Conservation (phyloP, 2,329 filamentous ascomycete genomes). For the Botrytis squamosa region DNA sequence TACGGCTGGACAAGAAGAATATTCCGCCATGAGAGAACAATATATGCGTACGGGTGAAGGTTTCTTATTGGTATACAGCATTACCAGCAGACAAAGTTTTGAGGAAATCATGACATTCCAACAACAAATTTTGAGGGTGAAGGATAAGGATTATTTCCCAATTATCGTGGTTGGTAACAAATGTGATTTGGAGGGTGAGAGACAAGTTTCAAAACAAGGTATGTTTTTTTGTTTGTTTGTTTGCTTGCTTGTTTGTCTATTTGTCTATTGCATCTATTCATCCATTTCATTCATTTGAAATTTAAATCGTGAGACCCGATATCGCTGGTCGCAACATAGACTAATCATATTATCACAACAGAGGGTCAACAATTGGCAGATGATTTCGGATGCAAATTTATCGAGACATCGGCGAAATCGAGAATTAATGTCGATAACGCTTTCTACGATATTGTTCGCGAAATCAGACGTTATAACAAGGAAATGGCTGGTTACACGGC, state of each 20-base stretch:
- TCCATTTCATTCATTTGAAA: not conserved
- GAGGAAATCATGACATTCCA: conserved; percentile 99
- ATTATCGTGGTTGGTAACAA: conserved; percentile 99
- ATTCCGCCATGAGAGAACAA: conserved; percentile 98
- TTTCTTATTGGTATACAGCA: conserved; percentile 96
- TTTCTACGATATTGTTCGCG: conserved; percentile 97
- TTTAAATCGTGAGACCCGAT: conserved; percentile 27
- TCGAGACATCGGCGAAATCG: conserved; percentile 98
- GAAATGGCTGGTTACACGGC: conserved; percentile 89
- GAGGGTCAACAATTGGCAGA: conserved; percentile 86
- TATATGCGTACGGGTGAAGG: conserved; percentile 99
- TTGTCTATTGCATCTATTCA: not conserved
- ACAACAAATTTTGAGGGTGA: conserved; percentile 96
- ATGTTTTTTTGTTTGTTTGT: conserved; percentile 40
- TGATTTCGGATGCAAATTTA: conserved; percentile 95
- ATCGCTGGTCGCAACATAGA: not conserved
- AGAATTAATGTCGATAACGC: conserved; percentile 98
- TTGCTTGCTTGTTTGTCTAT: too few relatives aligned
- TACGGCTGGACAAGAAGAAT: conserved; percentile 97
- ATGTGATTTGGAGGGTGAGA: conserved; percentile 92
- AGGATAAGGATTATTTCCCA: conserved; percentile 99
- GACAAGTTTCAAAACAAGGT: conserved; percentile 92
- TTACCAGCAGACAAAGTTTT: conserved; percentile 94
- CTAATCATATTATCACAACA: conserved; percentile 43
- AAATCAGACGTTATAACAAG: conserved; percentile 97